phyloP scores from a whole-genome alignment of 164 flowering plant species.

The Amborella trichopoda region DNA sequence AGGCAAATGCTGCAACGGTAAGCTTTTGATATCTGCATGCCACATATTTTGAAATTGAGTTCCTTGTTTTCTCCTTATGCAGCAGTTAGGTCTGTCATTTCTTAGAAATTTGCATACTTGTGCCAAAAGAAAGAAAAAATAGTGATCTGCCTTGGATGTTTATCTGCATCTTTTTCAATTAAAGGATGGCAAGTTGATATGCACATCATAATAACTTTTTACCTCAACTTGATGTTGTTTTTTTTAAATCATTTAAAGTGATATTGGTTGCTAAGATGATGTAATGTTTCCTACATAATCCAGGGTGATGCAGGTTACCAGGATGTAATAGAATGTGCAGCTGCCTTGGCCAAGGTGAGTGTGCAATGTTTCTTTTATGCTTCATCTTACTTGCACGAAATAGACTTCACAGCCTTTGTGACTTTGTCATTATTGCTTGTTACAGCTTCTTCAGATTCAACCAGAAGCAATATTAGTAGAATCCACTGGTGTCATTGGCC shows the following conservation, averaged over 20 bases:
- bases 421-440: not conserved
- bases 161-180: too few species aligned
- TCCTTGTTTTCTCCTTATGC: not conserved
- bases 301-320: conserved; percentile 98
- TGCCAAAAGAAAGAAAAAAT: too few species aligned
- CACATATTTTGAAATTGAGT: not conserved
- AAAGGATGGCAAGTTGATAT: too few species aligned
- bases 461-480: conserved; percentile 68
- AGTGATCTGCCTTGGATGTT: too few species aligned
- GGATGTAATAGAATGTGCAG: conserved; percentile 74
- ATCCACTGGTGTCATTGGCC: conserved; percentile 98
- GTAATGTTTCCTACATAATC: conserved; percentile 8
- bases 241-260: too few species aligned
- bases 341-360: conserved; percentile 54
- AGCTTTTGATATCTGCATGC: conserved; percentile 6
- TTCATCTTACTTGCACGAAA: conserved; percentile 1
- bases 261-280: not conserved
- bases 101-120: too few species aligned
- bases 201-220: too few species aligned
- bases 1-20: conserved; percentile 98
- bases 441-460: conserved; percentile 54
- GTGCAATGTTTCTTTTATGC: not conserved
- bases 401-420: conserved; percentile 2
- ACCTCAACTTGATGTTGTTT: too few species aligned
- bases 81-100: not conserved